phyloP scores from a whole-genome alignment of 2,329 filamentous ascomycete species.

The Trichoderma sp. region DNA sequence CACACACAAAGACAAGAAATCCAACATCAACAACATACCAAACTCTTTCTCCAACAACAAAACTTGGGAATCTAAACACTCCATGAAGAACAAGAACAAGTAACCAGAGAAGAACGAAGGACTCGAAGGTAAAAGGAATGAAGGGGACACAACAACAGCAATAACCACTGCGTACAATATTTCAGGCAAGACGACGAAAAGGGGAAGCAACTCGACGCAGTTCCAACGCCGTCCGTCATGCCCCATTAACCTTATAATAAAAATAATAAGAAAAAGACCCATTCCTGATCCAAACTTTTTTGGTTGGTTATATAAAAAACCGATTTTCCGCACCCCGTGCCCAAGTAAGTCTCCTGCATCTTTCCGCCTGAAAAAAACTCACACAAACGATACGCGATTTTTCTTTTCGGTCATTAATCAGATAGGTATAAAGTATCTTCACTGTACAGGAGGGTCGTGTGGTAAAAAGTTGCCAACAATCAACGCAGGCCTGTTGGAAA shows the following conservation, averaged over 20 bases:
- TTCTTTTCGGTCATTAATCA: background rate
- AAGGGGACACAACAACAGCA: background rate
- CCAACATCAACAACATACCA: background rate
- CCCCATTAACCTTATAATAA: background rate
- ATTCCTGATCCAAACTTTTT: background rate
- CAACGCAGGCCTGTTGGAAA: constrained; percentile 71
- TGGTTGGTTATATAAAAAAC: background rate
- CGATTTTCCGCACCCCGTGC: background rate
- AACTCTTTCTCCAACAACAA: background rate
- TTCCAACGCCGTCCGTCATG: background rate
- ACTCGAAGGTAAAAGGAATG: background rate
- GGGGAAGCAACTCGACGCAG: background rate
- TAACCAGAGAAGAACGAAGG: background rate
- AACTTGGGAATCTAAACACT: background rate
- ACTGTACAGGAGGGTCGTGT: constrained; percentile 58
- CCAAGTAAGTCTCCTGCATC: background rate
- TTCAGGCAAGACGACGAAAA: background rate
- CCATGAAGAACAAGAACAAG: background rate
- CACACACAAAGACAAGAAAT: background rate
- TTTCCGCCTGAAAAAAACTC: background rate
- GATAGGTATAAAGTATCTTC: background rate
- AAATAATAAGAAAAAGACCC: background rate
- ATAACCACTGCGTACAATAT: background rate
- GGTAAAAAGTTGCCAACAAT: constrained; percentile 97
- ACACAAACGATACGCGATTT: background rate